Base-by-base conservation (phyloP, 805 yeast genomes). In the Yamadazyma akitaensis region DNA sequence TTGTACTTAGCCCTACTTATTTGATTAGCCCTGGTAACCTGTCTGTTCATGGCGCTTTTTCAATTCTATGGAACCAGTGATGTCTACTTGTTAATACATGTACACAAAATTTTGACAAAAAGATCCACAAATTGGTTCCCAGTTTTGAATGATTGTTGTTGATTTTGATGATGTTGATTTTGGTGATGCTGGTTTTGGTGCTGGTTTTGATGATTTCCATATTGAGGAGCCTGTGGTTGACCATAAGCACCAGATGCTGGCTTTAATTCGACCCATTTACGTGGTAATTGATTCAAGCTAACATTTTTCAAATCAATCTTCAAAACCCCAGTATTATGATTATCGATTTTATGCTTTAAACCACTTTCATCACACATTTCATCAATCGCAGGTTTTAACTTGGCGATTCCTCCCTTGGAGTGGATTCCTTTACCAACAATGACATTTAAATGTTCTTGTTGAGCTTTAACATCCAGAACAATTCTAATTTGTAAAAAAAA, bases 381-480 rank as follows among this genome's bases (percentile, higher is more conserved):
- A 59, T 88, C 94, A 16, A 90, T 81, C 0, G 97, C 97, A 2
- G 97, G 97, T 63, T 85, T 87, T 55, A 92, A 67, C 64, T 90
- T 91, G 36, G 96, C 91, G 43, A 88, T 79, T 12, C 95, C 96
- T 53, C 81, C 73, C 44, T 76, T 73, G 0, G 96, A 88, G 62
- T 91, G 98, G 36, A 81, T 60, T 7, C 97, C 98, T 65, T 92
- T 92, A 9, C 98, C 98, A 9, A 90, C 97, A 62, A 92, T 91
- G 17, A 89, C 94, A 52, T 81, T 79, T 37, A 92, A 68, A 42
- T 77, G 79, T 2, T 76, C 64, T 59, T 88, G 94, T 45, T 78
- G 70, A 28, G 75, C 67, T 19, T 80, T 69, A 13, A 80, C 73
- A 44, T 83, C 88, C 24, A 81, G 81, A n/a, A 76, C 74, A 41